Conservation (phyloP, 2,329 filamentous ascomycete species). For the Fusarium kyushuense region DNA sequence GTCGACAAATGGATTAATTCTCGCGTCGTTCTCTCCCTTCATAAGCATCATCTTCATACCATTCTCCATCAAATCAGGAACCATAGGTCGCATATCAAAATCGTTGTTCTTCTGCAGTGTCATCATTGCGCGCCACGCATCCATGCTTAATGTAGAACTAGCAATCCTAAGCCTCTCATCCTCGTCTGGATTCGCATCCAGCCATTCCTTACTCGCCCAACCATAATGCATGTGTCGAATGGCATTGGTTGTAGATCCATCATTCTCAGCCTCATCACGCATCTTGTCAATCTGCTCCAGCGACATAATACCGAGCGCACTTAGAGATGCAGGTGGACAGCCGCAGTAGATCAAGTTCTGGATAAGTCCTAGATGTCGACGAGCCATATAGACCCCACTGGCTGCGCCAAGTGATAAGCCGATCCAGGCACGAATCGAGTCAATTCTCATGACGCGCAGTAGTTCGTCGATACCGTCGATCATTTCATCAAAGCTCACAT, state of each 20-base stretch:
- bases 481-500: not conserved
- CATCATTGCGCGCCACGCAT: slow-evolving; percentile 3
- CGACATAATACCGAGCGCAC: not conserved
- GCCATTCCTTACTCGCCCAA: slow-evolving; percentile 22
- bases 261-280: not conserved
- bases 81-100: slow-evolving; percentile 11
- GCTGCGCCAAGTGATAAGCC: slow-evolving; percentile 16
- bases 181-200: not conserved
- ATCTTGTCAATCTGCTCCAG: not conserved
- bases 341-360: slow-evolving; percentile 4
- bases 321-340: not conserved
- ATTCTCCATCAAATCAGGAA: not conserved
- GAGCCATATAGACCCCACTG: not conserved
- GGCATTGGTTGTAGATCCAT: not conserved
- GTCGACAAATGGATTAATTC: slow-evolving; percentile 3
- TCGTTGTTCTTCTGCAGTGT: not conserved
- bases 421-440: not conserved
- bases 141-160: slow-evolving; percentile 1
- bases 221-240: slow-evolving; percentile 17
- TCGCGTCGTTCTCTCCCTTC: not conserved
- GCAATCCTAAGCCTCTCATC: not conserved
- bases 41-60: not conserved
- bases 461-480: not conserved
- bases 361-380: not conserved
- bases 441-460: not conserved